Evolutionary conservation across 345 rosid genomes (phyloP).

Genomic region (Acer campestre): DNA sequence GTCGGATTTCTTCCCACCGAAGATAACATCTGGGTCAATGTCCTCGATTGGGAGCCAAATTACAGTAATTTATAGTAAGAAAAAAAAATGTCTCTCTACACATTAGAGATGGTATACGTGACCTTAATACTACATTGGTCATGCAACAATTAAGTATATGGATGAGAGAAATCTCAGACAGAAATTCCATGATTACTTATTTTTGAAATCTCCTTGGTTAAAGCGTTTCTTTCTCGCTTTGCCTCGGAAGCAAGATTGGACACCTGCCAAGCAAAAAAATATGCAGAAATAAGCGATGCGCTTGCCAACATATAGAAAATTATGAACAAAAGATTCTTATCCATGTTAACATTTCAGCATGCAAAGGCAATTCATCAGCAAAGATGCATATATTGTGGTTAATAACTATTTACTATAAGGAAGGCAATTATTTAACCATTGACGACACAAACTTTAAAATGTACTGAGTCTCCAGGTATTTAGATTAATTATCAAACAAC

Average conservation of each 20-base stretch:
- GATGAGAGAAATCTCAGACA: constrained; percentile 42
- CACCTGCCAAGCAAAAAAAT: constrained; percentile 50
- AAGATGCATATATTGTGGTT: neutral
- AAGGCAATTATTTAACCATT: neutral
- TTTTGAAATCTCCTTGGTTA: constrained; percentile 79
- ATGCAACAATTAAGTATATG: neutral
- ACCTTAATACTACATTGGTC: constrained; percentile 3
- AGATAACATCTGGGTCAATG: neutral
- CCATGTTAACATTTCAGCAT: neutral
- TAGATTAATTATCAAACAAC: neutral
- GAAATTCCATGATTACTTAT: constrained; percentile 91
- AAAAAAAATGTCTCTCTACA: constrained; percentile 17
- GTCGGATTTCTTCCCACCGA: neutral
- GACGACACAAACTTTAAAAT: neutral
- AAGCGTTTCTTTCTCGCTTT: constrained; percentile 64
- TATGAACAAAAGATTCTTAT: neutral
- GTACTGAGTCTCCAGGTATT: neutral
- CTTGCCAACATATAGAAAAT: neutral
- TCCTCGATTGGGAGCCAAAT: neutral
- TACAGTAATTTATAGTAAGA: neutral
- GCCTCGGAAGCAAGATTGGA: constrained; percentile 67
- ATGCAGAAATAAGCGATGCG: constrained; percentile 1
- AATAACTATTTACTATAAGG: neutral
- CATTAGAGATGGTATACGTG: constrained; percentile 11
- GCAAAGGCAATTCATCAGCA: neutral